Evolutionary conservation across 2,329 filamentous ascomycete species (phyloP).

Genomic region (Ophidiomyces ophidiicola): DNA sequence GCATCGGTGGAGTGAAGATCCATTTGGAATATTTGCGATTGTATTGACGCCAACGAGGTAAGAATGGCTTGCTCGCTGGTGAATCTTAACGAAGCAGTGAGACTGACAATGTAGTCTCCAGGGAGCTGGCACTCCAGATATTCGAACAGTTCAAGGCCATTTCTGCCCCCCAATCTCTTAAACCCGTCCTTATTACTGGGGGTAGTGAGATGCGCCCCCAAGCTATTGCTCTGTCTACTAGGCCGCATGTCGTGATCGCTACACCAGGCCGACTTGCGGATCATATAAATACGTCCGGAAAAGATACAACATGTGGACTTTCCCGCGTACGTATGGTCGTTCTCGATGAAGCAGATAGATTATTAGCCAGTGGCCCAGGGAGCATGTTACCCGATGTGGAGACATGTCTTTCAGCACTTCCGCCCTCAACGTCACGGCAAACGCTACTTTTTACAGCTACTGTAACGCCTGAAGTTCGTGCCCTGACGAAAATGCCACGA

Average conservation of each 20-base stretch:
- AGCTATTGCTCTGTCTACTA: constrained; percentile 66
- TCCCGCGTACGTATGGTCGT: constrained; percentile 72
- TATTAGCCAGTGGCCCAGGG: constrained; percentile 61
- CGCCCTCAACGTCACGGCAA: constrained; percentile 66
- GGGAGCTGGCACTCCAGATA: constrained; percentile 89
- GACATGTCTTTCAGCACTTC: constrained; percentile 71
- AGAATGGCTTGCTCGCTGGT: constrained; percentile 12
- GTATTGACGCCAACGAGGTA: constrained; percentile 77
- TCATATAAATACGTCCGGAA: constrained; percentile 80
- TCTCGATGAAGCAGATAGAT: constrained; percentile 86
- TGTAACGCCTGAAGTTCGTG: constrained; percentile 80
- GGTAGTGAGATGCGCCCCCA: constrained; percentile 87
- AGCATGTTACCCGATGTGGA: constrained; percentile 93
- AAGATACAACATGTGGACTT: constrained; percentile 77
- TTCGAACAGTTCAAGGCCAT: constrained; percentile 94
- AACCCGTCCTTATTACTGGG: constrained; percentile 79
- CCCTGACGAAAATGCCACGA: constrained; percentile 64
- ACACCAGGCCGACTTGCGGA: constrained; percentile 88
- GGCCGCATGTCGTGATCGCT: constrained; percentile 86
- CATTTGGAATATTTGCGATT: constrained; percentile 77
- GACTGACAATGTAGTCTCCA: constrained; percentile 19
- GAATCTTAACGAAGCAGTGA: constrained; percentile 3
- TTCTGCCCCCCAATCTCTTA: constrained; percentile 73
- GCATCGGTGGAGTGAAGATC: constrained; percentile 86
- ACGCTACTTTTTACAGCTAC: constrained; percentile 94